Evolutionary conservation across 2,329 filamentous ascomycete genomes (phyloP), one percentile per base, ranked within the genome.

Genomic region (Claviceps sp.): DNA sequence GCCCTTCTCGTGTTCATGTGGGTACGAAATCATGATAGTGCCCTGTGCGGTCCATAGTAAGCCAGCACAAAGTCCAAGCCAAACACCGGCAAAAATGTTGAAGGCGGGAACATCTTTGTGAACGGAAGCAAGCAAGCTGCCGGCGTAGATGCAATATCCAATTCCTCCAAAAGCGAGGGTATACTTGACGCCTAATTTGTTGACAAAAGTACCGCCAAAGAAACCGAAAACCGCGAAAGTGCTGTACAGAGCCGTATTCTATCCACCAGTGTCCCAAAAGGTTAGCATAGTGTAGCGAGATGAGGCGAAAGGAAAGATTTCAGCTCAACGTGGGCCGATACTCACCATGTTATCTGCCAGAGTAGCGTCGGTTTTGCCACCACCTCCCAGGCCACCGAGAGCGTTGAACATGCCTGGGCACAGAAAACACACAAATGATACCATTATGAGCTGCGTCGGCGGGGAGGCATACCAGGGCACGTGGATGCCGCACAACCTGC

Each of bases 1-100:
- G 45, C 90, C 90, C 74, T 95, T 95, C 57, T 81, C 79, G 37
- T 79, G 68, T 69, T 95, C 90, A 20, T 78, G 74, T 1, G 89
- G 89, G 66, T 95, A 95, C 42, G 86, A 82, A 81, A 95, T 91
- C 84, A 91, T 90, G 62, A 91, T 87, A 54, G 85, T 82, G 54
- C 87, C 86, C 69, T 91, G 86, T 1, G 85, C 87, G 37, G 84
- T 84, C 87, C 87, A 93, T 40, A 93, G 74, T 41, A 91, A 74
- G 63, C 85, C 86, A 47, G 87, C 87, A 63, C 86, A 90, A 53
- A 88, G 71, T 67, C 87, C 87, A 47, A 90, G 79, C 55, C 88
- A 75, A 16, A 82, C 83, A 58, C 87, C 87, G 5, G 86, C 80
- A 59, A 90, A 89, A 60, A 86, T 79, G 53, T 64, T 63, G 54